Conservation (phyloP, 2,329 filamentous ascomycete species). For the Aureobasidium vineae region DNA sequence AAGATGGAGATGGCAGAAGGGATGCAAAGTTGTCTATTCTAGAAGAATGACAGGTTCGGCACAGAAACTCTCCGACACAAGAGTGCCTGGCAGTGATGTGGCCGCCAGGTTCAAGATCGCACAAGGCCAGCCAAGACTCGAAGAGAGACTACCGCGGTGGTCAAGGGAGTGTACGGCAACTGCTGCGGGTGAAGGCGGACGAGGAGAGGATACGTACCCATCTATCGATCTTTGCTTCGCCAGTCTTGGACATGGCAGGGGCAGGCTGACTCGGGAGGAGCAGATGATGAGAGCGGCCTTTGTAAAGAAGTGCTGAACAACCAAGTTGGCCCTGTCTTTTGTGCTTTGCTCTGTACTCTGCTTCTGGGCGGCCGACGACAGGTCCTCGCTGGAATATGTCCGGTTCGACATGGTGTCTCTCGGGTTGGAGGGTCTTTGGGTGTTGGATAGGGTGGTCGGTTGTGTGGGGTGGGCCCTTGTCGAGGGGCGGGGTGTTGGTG, state of each 20-base stretch:
- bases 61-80: conserved; percentile 1
- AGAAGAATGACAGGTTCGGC: conserved; percentile 10
- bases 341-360: conserved; percentile 39
- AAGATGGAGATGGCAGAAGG: not conserved
- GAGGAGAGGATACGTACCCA: conserved; percentile 62
- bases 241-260: conserved; percentile 57
- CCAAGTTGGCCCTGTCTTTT: conserved; percentile 82
- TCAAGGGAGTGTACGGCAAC: conserved; percentile 10
- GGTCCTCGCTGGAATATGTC: conserved; percentile 49
- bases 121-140: conserved; percentile 3
- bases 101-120: conserved; percentile 9
- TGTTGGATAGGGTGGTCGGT: conserved; percentile 68
- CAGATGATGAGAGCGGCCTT: conserved; percentile 84
- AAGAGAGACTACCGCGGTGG: not conserved
- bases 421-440: conserved; percentile 67
- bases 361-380: conserved; percentile 23
- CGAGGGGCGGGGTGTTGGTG: conserved; percentile 80
- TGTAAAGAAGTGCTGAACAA: conserved; percentile 91
- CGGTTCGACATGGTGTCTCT: conserved; percentile 60
- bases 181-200: not conserved
- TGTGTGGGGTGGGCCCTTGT: conserved; percentile 71
- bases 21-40: conserved; percentile 6
- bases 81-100: conserved; percentile 3
- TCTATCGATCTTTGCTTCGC: conserved; percentile 72
- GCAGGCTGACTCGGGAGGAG: conserved; percentile 72